Base-by-base conservation (phyloP, 2,329 filamentous ascomycete species). In the Calonectria crousiana region DNA sequence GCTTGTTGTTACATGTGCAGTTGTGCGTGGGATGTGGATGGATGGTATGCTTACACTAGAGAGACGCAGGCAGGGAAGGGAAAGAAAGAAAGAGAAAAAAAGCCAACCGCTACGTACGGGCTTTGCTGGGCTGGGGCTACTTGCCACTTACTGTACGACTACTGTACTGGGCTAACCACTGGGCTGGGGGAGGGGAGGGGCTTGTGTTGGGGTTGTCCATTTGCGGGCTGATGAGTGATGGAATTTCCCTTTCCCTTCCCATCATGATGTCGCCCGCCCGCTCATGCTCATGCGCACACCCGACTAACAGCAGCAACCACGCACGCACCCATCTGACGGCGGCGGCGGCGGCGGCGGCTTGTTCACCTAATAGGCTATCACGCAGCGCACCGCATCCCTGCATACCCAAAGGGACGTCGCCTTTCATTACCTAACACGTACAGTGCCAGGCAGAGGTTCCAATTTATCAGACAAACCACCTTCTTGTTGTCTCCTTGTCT, bases 221-320 rank as follows among this genome's bases (percentile, higher is more conserved):
- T 53, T 56, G 23, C 65, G 65, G 65, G 28, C 60, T 47, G 60
- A 47, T 20, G 28, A 28, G 56, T 60, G 65, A 52, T 68, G 51
- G 49, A 52, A 56, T 68, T 52, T 52, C 38, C 36, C 36, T 38
- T 38, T 38, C 36, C 38, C 38, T 41, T 41, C 26, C 18, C 49
- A 53, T 68, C 49, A 68, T 68, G 56, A 60, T 60, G 56, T 60
- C 56, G 56, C 56, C 34, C 56, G n/a, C 32, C 20, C 34, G 65
- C 49, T 68, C 65, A 68, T 68, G 65, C 53, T n/a, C n/a, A n/a
- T n/a, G n/a, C n/a, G 65, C 49, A 68, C 34, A 41, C 65, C 36
- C 58, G 23, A 60, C 56, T 41, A 56, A n/a, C 28, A 56, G 52
- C 52, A 56, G 52, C 52, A 56, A 47, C 41, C 28, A 56, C 52